Conservation (phyloP, 176 grass and related monocot genomes). For the Oryza meyeriana region DNA sequence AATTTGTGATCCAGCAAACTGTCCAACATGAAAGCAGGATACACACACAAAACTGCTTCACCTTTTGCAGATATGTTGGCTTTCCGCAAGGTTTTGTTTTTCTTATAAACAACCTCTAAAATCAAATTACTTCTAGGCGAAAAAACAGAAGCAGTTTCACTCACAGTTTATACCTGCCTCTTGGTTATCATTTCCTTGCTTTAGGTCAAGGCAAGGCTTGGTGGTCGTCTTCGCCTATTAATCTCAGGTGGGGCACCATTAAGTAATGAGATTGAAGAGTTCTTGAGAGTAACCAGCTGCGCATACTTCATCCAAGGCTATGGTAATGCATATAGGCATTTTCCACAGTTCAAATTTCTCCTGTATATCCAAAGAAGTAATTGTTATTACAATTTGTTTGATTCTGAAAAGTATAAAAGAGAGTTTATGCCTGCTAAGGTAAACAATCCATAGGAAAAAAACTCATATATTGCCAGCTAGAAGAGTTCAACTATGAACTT, state of each 20-base stretch:
- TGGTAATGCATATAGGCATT: conserved; percentile 49
- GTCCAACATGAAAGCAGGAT: conserved; percentile 77
- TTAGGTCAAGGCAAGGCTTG: conserved; percentile 91
- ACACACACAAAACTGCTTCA: conserved; percentile 79
- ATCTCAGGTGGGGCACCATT: conserved; percentile 90
- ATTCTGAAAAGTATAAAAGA: neutral
- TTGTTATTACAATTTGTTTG: neutral
- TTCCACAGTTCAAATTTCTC: conserved; percentile 20
- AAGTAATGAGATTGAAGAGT: conserved; percentile 92
- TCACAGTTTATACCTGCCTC: conserved; percentile 1
- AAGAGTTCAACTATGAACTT: conserved; percentile 17
- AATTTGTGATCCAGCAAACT: conserved; percentile 65
- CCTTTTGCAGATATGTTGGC: conserved; percentile 87
- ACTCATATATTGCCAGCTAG: neutral
- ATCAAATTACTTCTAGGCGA: neutral
- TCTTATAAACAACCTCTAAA: neutral
- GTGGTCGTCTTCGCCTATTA: conserved; percentile 88
- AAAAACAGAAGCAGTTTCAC: conserved; percentile 8
- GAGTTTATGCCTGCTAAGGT: neutral
- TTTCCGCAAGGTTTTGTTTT: conserved; percentile 74
- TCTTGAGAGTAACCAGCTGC: conserved; percentile 88
- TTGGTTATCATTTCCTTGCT: conserved; percentile 32
- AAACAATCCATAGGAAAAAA: neutral
- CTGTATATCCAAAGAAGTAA: conserved; percentile 29
- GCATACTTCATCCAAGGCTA: conserved; percentile 91